Conservation (phyloP, 176 grass and related monocot genomes). For the Pontederia paniculata region DNA sequence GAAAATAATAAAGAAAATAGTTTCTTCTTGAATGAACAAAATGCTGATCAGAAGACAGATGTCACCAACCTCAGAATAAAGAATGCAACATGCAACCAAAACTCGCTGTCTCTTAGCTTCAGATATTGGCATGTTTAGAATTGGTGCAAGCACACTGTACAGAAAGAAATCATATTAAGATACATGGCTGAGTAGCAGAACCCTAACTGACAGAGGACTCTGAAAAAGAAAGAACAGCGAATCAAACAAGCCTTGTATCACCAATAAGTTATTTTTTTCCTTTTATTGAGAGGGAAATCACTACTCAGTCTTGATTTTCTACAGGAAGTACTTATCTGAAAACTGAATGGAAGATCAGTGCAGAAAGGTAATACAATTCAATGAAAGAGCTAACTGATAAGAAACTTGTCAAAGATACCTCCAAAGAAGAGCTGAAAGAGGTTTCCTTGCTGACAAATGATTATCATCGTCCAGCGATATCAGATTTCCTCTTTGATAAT, state of each 20-base stretch:
- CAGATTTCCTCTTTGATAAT: constrained; percentile 28
- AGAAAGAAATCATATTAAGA: constrained; percentile 4
- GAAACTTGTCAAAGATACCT: constrained; percentile 37
- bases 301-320: too few species aligned
- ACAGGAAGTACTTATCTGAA: constrained; percentile 8
- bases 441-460: constrained; percentile 54
- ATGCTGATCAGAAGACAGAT: constrained; percentile 1
- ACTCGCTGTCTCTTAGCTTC: constrained; percentile 96
- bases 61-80: constrained; percentile 86
- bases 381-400: too few species aligned
- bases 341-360: constrained; percentile 23
- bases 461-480: constrained; percentile 48
- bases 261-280: too few species aligned
- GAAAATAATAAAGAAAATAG: too few species aligned
- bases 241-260: too few species aligned
- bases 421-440: constrained; percentile 88
- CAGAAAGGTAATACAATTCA: background rate
- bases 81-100: constrained; percentile 86
- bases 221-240: background rate
- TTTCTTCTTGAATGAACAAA: background rate
- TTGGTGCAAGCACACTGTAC: constrained; percentile 88
- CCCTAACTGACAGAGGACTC: background rate
- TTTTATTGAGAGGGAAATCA: too few species aligned
- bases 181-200: too few species aligned
- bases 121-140: constrained; percentile 87